Conservation (phyloP, 768 basidiomycete species). For the Pisolithus marmoratus region DNA sequence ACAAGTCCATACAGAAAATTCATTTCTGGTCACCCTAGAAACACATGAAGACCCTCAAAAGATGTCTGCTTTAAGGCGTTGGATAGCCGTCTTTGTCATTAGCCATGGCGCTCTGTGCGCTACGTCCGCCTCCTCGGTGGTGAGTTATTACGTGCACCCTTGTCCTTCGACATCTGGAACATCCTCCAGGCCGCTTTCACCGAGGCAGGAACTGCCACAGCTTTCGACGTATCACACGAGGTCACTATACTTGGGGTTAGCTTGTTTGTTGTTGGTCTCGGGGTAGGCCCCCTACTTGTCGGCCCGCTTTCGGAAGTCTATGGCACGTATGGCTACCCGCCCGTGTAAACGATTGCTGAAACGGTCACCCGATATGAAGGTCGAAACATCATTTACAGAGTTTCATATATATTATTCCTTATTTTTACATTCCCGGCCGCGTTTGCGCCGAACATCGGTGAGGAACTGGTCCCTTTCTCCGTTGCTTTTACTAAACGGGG, state of each 20-base stretch:
- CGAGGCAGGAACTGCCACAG: conserved; percentile 48
- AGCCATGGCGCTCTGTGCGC: conserved; percentile 44
- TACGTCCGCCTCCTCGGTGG: conserved; percentile 53
- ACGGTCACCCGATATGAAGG: conserved; percentile 33
- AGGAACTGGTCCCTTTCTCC: neutral
- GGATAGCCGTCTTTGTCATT: conserved; percentile 44
- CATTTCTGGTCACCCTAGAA: conserved; percentile 33
- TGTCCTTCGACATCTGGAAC: neutral
- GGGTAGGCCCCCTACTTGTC: conserved; percentile 30
- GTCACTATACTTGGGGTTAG: conserved; percentile 46
- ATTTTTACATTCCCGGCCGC: conserved; percentile 66
- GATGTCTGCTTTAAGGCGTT: conserved; percentile 37
- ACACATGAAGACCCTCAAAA: conserved; percentile 38
- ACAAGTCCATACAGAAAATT: conserved; percentile 2
- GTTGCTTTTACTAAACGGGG: neutral
- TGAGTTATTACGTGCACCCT: conserved; percentile 22
- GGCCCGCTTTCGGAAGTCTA: conserved; percentile 39
- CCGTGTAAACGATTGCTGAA: neutral
- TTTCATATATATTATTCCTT: conserved; percentile 58
- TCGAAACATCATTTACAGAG: conserved; percentile 54
- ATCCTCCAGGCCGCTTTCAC: conserved; percentile 50
- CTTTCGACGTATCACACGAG: conserved; percentile 49
- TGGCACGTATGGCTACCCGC: conserved; percentile 8
- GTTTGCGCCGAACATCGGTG: conserved; percentile 63
- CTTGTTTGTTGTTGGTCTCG: conserved; percentile 38